Conservation (phyloP, 352 stramenopile genomes). For the Pythium utonaiense region DNA sequence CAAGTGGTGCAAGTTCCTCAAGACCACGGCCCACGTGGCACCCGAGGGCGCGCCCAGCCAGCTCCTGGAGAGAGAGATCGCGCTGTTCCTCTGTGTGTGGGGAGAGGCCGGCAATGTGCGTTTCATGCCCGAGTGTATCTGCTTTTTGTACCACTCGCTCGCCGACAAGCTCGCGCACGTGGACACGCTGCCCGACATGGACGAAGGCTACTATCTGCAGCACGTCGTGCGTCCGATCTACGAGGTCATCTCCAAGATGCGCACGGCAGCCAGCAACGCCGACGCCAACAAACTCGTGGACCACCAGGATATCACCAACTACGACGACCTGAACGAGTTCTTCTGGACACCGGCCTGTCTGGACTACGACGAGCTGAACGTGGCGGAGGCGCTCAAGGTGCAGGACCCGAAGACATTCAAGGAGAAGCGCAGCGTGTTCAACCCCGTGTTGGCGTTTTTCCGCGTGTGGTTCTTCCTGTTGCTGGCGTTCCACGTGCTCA, state of each 20-base stretch:
- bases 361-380: constrained; percentile 61
- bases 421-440: constrained; percentile 85
- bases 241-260: constrained; percentile 72
- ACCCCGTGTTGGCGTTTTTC: constrained; percentile 79
- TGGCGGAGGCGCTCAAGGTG: constrained; percentile 55
- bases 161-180: constrained; percentile 56
- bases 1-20: constrained; percentile 94
- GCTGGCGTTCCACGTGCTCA: constrained; percentile 61
- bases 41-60: constrained; percentile 33
- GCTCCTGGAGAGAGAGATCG: constrained; percentile 66
- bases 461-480: constrained; percentile 83
- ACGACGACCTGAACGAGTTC: constrained; percentile 89
- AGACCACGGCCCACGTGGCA: constrained; percentile 78
- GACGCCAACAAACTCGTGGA: constrained; percentile 50
- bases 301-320: constrained; percentile 84
- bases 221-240: constrained; percentile 76
- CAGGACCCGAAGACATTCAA: constrained; percentile 85
- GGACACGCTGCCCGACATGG: constrained; percentile 44
- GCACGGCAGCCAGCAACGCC: constrained; percentile 31
- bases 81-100: constrained; percentile 80
- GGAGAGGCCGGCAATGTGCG: constrained; percentile 81
- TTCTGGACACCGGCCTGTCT: constrained; percentile 76
- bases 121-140: constrained; percentile 89
- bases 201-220: constrained; percentile 62
- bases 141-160: constrained; percentile 86